These are phyloP conservation scores for Pythium volutum DNA, from an alignment of 352 stramenopile genomes.

Conservation along the genomic window DNA sequence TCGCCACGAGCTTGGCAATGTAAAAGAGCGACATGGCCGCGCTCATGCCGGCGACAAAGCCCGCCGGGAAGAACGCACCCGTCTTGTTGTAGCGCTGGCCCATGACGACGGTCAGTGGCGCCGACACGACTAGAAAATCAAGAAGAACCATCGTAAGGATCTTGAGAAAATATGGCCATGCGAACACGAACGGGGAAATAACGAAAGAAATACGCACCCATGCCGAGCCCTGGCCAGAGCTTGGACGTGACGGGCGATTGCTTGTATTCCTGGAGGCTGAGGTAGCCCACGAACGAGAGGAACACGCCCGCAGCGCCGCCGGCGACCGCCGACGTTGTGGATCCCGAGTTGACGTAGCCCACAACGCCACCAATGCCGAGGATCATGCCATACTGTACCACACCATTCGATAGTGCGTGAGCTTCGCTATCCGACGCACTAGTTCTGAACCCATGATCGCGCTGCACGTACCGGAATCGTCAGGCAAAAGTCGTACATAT, in stretches of 20 bases:
- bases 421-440: conserved; percentile 17
- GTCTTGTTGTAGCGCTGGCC: conserved; percentile 74
- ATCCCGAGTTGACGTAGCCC: conserved; percentile 76
- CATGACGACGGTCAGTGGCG: conserved; percentile 71
- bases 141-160: too few relatives aligned
- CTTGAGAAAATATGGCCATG: neutral
- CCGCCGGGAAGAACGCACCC: conserved; percentile 66
- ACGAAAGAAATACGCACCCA: conserved; percentile 25
- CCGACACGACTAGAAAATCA: conserved; percentile 40
- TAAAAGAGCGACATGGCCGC: conserved; percentile 82
- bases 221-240: conserved; percentile 67
- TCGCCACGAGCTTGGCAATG: conserved; percentile 63
- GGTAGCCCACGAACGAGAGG: conserved; percentile 78
- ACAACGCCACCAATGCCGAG: conserved; percentile 67
- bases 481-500: conserved; percentile 88
- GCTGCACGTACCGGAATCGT: conserved; percentile 70
- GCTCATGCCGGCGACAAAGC: conserved; percentile 57
- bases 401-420: conserved; percentile 13
- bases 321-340: conserved; percentile 57
- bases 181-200: neutral
- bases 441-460: conserved; percentile 4
- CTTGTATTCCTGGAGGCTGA: conserved; percentile 83
- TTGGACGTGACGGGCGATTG: conserved; percentile 78
- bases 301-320: conserved; percentile 65
- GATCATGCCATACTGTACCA: conserved; percentile 66